Conservation (phyloP, 2,329 filamentous ascomycete genomes). For the Penicillium sp. region DNA sequence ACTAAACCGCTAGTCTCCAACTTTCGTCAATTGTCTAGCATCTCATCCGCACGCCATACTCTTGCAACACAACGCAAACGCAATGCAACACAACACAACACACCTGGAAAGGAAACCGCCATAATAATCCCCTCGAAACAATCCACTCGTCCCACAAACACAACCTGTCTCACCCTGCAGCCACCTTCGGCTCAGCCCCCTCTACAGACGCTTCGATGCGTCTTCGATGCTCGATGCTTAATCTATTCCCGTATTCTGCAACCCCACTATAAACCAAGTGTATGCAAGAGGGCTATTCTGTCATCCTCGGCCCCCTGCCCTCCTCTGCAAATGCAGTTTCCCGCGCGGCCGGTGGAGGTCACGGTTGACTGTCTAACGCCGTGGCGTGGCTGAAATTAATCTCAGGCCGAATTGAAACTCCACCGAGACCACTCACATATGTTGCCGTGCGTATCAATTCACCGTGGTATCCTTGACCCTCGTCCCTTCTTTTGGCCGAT, state of each 20-base stretch:
- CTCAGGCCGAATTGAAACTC: constrained; percentile 14
- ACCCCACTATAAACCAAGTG: constrained; percentile 6
- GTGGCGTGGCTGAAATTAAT: constrained; percentile 18
- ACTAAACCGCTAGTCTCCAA: background rate
- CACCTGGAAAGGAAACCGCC: background rate
- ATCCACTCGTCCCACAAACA: constrained; percentile 9
- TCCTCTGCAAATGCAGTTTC: constrained; percentile 19
- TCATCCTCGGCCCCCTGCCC: constrained; percentile 19
- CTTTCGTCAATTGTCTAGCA: background rate
- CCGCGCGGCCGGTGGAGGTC: constrained; percentile 10
- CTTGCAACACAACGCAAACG: background rate
- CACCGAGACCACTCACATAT: background rate
- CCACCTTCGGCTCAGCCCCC: constrained; percentile 23
- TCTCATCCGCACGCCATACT: background rate
- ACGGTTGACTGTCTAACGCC: constrained; percentile 7
- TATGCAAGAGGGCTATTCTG: constrained; percentile 19
- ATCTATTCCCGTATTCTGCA: constrained; percentile 6
- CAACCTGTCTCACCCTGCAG: constrained; percentile 19
- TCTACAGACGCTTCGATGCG: constrained; percentile 32
- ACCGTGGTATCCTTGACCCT: background rate
- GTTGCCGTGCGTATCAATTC: background rate
- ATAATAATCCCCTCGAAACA: background rate
- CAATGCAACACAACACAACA: background rate
- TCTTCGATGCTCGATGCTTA: constrained; percentile 38
- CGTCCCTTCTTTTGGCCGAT: constrained; percentile 1